A percentile compares a stretch with the other conserved stretches of the same genome.
phyloP scores from a whole-genome alignment of 2,329 filamentous ascomycete genomes.

The Alternaria sp. region DNA sequence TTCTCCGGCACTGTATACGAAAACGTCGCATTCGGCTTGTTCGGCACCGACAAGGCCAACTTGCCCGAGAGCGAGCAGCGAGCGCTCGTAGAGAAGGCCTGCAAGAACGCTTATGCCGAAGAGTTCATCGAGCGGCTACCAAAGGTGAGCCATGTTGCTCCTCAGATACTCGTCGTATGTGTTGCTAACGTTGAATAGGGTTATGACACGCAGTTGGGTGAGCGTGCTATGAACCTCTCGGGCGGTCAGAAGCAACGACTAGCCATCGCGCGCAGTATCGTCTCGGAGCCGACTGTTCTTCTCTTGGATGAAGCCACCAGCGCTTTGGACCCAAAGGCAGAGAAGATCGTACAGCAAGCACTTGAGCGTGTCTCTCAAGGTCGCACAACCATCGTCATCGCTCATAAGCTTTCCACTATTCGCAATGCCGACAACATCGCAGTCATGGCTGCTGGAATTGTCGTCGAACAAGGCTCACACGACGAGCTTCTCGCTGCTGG shows the following conservation, averaged over 20 bases:
- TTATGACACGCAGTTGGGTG: slow-evolving; percentile 91
- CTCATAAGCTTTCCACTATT: slow-evolving; percentile 93
- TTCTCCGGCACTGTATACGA: slow-evolving; percentile 87
- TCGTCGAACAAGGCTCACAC: slow-evolving; percentile 91
- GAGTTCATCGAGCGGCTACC: slow-evolving; percentile 78
- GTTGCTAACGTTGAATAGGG: slow-evolving; percentile 65
- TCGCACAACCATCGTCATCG: slow-evolving; percentile 93
- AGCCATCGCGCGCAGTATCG: slow-evolving; percentile 86
- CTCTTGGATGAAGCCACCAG: slow-evolving; percentile 87
- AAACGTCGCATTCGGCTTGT: slow-evolving; percentile 86
- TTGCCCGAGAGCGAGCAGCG: slow-evolving; percentile 64
- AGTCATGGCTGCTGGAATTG: slow-evolving; percentile 80
- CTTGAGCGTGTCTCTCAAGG: slow-evolving; percentile 83
- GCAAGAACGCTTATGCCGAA: slow-evolving; percentile 91
- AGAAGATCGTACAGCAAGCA: slow-evolving; percentile 91
- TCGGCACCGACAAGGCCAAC: slow-evolving; percentile 65
- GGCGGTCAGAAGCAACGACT: slow-evolving; percentile 97
- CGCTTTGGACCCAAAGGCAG: slow-evolving; percentile 89
- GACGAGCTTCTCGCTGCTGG: slow-evolving; percentile 73
- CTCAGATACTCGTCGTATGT: not conserved
- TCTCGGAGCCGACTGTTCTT: slow-evolving; percentile 86
- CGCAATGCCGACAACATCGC: slow-evolving; percentile 93
- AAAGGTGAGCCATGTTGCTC: slow-evolving; percentile 29
- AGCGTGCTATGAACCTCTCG: slow-evolving; percentile 87
- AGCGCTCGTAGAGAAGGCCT: slow-evolving; percentile 76